Evolutionary conservation across 2,329 filamentous ascomycete genomes (phyloP), one percentile per base, ranked within the genome.

Genomic region (Fusarium heterosporum): DNA sequence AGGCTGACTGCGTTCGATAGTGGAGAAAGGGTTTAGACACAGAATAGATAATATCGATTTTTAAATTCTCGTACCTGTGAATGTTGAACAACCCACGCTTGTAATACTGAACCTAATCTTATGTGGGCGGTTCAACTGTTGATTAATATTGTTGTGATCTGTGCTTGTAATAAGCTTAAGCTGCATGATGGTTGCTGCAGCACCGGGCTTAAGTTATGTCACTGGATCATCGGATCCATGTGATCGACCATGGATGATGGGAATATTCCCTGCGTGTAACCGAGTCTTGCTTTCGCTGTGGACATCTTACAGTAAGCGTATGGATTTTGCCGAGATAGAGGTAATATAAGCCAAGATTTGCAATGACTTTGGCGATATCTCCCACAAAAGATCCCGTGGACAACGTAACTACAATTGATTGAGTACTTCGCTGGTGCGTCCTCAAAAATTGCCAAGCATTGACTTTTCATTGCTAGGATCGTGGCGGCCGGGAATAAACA

Each of bases 1-100:
- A 68, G 64, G 64, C 64, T 68, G 64, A 68, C 64, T 61, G 43
- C 40, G 54, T 41, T 39, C 17, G 28, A 36, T 40, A 28, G 47
- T 29, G 47, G 36, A 14, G 19, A 47, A 29, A 16, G 9, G 16
- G n/a, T 36, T 17, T n/a, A 41, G 29, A 38, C 26, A 25, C 16
- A 29, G 30, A 40, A 45, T 42, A 19, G 29, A 30, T 8, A 26
- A 50, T 38, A 46, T 46, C 30, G 16, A 36, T 36, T 4, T 17
- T 36, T 16, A 16, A 36, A 36, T 36, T 22, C 25, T n/a, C 28
- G n/a, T 26, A 8, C 13, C 8, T 14, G 16, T 26, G 12, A 55
- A 40, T 29, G 49, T 2, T 25, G 22, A 22, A 19, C 6, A 55
- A 22, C 13, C 14, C 41, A 40, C 39, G 32, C 45, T 25, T 32